Evolutionary conservation across 768 basidiomycete genomes (phyloP).

Genomic region (Exsudoporus frostii): DNA sequence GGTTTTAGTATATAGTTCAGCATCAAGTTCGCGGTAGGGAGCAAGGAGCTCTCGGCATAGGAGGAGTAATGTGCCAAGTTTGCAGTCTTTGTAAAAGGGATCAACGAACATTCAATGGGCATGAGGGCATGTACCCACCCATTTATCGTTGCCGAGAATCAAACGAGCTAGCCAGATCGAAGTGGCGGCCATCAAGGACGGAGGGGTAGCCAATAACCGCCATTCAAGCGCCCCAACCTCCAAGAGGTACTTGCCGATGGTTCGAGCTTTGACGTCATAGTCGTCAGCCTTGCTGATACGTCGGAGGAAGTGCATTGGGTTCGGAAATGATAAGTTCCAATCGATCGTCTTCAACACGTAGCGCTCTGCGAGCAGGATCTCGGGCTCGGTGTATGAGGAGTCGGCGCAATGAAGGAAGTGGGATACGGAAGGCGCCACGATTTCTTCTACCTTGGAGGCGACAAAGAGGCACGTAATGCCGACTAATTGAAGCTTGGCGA

Average conservation of each 20-base stretch:
- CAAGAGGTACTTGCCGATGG: conserved; percentile 86
- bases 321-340: conserved; percentile 84
- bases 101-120: background rate
- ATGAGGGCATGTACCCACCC: conserved; percentile 57
- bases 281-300: conserved; percentile 92
- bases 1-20: conserved; percentile 80
- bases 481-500: conserved; percentile 87
- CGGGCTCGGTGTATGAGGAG: conserved; percentile 68
- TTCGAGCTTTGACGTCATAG: conserved; percentile 81
- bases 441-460: conserved; percentile 91
- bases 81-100: conserved; percentile 51
- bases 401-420: conserved; percentile 83
- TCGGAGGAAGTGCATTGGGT: conserved; percentile 85
- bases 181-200: conserved; percentile 79
- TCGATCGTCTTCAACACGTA: conserved; percentile 84
- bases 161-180: conserved; percentile 84
- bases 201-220: conserved; percentile 67
- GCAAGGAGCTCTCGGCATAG: conserved; percentile 74
- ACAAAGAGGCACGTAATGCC: conserved; percentile 86
- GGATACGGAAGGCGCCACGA: conserved; percentile 76
- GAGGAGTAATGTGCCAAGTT: conserved; percentile 87
- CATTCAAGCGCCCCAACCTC: conserved; percentile 85
- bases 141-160: conserved; percentile 73
- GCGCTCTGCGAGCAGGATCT: conserved; percentile 85
- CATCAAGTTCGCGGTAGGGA: conserved; percentile 84